phyloP scores from a whole-genome alignment of 1,284 basidiomycete species.

The Austroboletus niveus region DNA sequence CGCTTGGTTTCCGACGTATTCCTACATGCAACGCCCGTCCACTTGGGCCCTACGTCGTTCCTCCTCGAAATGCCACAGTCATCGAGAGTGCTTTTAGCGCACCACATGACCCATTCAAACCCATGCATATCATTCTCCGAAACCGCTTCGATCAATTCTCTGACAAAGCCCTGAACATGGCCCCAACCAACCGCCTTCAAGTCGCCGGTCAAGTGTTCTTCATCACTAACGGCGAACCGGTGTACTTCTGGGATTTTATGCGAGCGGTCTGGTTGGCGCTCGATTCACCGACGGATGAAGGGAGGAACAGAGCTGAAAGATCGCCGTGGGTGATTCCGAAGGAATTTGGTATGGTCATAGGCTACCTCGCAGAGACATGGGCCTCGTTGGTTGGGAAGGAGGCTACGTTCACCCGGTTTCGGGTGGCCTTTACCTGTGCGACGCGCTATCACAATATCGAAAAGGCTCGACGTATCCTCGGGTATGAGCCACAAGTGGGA shows the following conservation, averaged over 20 bases:
- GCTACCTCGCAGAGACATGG: conserved; percentile 73
- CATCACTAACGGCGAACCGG: conserved; percentile 96
- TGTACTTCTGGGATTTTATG: conserved; percentile 96
- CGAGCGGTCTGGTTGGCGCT: conserved; percentile 83
- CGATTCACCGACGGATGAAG: conserved; percentile 52
- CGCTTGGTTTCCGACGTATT: conserved; percentile 58
- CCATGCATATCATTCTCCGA: conserved; percentile 63
- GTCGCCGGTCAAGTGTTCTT: conserved; percentile 96
- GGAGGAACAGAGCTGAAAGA: conserved; percentile 34
- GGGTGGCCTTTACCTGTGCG: conserved; percentile 75
- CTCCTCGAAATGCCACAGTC: conserved; percentile 55
- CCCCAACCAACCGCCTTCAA: conserved; percentile 55
- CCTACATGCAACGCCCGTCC: conserved; percentile 80
- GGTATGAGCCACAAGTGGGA: conserved; percentile 90
- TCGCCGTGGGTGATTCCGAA: conserved; percentile 58
- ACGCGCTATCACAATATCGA: conserved; percentile 94
- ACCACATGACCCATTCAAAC: conserved; percentile 43
- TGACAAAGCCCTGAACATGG: conserved; percentile 49
- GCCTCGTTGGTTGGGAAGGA: conserved; percentile 77
- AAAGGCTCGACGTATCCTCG: conserved; percentile 88
- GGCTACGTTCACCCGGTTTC: conserved; percentile 87
- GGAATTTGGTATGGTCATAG: conserved; percentile 67
- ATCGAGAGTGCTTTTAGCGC: conserved; percentile 60
- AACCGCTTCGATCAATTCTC: conserved; percentile 75
- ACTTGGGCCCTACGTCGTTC: conserved; percentile 73